phyloP scores from a whole-genome alignment of 2,329 filamentous ascomycete genomes.

The Periglandula ipomoeae region DNA sequence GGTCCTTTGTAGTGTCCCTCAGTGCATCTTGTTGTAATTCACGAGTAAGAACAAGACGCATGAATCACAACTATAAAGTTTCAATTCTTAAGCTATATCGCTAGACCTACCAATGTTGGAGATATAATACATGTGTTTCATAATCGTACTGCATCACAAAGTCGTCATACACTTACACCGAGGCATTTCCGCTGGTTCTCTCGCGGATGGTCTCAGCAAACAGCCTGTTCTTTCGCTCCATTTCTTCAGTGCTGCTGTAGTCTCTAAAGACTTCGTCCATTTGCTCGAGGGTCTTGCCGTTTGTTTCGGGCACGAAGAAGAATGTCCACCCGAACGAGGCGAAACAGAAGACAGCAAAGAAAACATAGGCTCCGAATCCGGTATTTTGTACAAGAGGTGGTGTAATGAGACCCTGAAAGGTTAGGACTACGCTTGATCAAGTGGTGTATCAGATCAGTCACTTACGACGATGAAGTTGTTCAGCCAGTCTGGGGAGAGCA shows the following conservation, averaged over 20 bases:
- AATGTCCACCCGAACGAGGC: conserved; percentile 42
- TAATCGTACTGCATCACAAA: neutral
- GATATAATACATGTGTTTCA: neutral
- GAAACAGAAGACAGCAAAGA: conserved; percentile 51
- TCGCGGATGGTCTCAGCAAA: conserved; percentile 5
- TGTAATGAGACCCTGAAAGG: conserved; percentile 42
- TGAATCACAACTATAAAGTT: neutral
- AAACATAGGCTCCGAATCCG: conserved; percentile 43
- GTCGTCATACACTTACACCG: neutral
- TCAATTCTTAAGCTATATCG: neutral
- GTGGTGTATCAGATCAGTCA: no score
- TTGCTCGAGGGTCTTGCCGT: conserved; percentile 42
- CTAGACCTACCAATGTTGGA: neutral
- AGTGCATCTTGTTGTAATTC: no score
- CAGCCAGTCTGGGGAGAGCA: conserved; percentile 48
- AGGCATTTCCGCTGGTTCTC: neutral
- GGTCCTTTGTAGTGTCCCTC: no score
- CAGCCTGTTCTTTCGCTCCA: conserved; percentile 5
- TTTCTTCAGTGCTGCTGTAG: conserved; percentile 14
- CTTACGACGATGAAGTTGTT: conserved; percentile 50
- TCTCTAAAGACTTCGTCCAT: conserved; percentile 34
- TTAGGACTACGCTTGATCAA: no score
- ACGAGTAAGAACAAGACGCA: no score
- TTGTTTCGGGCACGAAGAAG: conserved; percentile 49
- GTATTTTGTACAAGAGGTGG: conserved; percentile 49